Conservation (phyloP, 345 rosid genomes). For the Eucalyptus cladocalyx region DNA sequence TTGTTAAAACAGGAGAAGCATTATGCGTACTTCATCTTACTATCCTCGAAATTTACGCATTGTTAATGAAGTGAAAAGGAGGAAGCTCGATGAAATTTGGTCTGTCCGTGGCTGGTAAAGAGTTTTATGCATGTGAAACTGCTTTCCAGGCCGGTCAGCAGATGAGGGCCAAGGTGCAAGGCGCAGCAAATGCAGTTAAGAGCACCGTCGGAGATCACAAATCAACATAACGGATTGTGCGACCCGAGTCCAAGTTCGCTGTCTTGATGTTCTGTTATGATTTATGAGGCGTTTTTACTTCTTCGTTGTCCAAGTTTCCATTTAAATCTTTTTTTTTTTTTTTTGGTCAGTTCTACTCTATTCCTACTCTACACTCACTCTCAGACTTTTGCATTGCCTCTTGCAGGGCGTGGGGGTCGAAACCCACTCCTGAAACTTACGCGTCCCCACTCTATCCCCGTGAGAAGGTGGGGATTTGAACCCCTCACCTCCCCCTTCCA, state of each 20-base stretch:
- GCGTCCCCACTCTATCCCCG: too few relatives aligned
- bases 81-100: neutral
- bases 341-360: too few relatives aligned
- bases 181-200: neutral
- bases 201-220: slow-evolving; percentile 9
- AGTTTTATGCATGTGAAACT: neutral
- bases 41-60: neutral
- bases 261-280: neutral
- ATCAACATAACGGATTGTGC: neutral
- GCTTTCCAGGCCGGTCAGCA: slow-evolving; percentile 15
- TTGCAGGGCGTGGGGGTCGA: too few relatives aligned
- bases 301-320: neutral
- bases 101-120: neutral
- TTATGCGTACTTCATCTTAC: neutral
- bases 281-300: neutral
- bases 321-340: neutral
- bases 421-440: too few relatives aligned
- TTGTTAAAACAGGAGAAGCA: neutral
- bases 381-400: too few relatives aligned
- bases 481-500: too few relatives aligned
- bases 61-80: neutral
- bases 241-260: too few relatives aligned
- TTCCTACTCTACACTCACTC: too few relatives aligned
- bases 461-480: too few relatives aligned
- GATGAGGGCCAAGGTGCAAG: slow-evolving; percentile 12